Evolutionary conservation across 1,284 basidiomycete genomes (phyloP), one percentile per base, ranked within the genome.

Genomic region (Schizophyllum amplum): DNA sequence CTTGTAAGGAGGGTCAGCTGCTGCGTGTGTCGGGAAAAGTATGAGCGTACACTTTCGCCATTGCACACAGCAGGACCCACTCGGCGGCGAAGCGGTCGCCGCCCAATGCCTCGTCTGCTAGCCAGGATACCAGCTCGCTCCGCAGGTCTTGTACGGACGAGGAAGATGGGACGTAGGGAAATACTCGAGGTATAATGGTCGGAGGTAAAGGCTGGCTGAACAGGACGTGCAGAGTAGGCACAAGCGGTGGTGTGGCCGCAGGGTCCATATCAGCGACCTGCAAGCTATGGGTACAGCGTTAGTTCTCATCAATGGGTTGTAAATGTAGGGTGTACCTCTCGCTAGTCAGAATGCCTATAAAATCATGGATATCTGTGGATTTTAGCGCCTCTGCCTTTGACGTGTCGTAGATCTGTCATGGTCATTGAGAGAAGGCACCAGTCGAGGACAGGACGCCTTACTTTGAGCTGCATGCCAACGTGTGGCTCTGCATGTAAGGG

Each of bases 41-140:
- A 15, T 24, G 1, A 23, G 75, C 85, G 61, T 65, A 92, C 90
- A 87, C 81, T 67, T 79, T 78, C 21, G 86, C 78, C n/a, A 88
- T 74, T 23, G 79, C 68, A 22, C 78, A 74, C 15, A 94, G 72
- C 5, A 94, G 71, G 2, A 90, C 71, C 83, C 87, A 92, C 69
- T 94, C 87, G 9, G 92, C 91, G 0, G 86, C 86, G 27, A 82
- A 72, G 24, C 60, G 65, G 66, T 93, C 91, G 0, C 86, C 86
- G 1, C 76, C 84, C 1, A 92, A 72, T 5, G 77, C 81, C 61
- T 87, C 81, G 21, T 78, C 69, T 0, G 89, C 84, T 53, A 93
- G 79, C 86, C 90, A 92, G 0, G 70, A 61, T 42, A 92, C 74
- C 17, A 93, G 70, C 53, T 84, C 76, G 4, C 75, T 62, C 49